phyloP scores from a whole-genome alignment of 371 early-diverging fungal genomes.

The Thermomucor indicae-seudaticae region DNA sequence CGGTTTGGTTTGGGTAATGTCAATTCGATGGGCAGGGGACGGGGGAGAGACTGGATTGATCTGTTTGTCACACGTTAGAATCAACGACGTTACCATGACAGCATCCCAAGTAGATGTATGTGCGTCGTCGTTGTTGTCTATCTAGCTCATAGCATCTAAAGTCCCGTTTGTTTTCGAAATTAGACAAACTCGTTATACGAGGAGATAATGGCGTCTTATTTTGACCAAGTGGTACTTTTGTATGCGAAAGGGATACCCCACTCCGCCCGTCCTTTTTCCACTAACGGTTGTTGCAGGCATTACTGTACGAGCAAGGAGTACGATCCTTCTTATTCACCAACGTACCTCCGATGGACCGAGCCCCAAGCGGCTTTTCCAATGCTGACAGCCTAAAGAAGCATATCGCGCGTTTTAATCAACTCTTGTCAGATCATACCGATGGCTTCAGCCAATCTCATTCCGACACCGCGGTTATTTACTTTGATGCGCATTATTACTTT shows the following conservation, averaged over 20 bases:
- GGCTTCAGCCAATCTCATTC: background rate
- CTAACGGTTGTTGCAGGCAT: background rate
- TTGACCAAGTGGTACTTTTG: background rate
- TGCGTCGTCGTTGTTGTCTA: too few species aligned
- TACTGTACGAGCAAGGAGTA: constrained; percentile 1
- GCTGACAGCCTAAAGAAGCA: background rate
- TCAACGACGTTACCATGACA: too few species aligned
- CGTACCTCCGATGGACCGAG: constrained; percentile 13
- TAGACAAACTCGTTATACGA: too few species aligned
- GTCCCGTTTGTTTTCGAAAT: too few species aligned
- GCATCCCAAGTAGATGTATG: too few species aligned
- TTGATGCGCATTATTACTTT: constrained; percentile 12
- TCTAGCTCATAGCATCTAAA: too few species aligned
- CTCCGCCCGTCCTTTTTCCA: too few species aligned
- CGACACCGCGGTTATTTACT: background rate
- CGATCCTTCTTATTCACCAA: constrained; percentile 8
- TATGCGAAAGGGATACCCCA: too few species aligned
- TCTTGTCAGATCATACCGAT: background rate
- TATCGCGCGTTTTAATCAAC: constrained; percentile 1
- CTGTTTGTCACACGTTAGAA: background rate
- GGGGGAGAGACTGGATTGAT: too few species aligned
- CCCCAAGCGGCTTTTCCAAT: background rate
- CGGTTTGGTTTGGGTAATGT: constrained; percentile 10
- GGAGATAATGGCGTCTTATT: background rate
- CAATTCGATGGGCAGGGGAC: too few species aligned